Conservation (phyloP, 2,329 filamentous ascomycete genomes). For the Cladosporium sp. region DNA sequence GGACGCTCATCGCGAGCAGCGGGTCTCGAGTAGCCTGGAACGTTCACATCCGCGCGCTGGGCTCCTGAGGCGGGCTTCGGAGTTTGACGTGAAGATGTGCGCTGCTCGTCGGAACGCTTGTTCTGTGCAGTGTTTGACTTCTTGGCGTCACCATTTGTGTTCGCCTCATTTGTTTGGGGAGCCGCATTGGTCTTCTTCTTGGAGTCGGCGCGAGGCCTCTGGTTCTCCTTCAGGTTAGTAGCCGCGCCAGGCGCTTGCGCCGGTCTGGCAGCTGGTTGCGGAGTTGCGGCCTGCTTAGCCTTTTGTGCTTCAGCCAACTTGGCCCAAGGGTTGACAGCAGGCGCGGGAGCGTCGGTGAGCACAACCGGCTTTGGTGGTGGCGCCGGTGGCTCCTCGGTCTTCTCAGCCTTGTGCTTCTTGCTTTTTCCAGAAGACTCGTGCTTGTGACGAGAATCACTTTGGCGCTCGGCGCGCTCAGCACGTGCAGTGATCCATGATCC, state of each 20-base stretch:
- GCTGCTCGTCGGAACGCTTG: slow-evolving; percentile 13
- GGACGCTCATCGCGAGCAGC: slow-evolving; percentile 26
- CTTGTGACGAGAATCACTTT: slow-evolving; percentile 25
- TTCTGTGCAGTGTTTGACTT: slow-evolving; percentile 21
- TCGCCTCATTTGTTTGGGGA: slow-evolving; percentile 19
- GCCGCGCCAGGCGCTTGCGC: slow-evolving; percentile 22
- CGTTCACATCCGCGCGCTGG: slow-evolving; percentile 15
- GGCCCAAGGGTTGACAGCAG: slow-evolving; percentile 84
- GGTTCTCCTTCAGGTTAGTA: slow-evolving; percentile 30
- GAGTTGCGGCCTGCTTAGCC: slow-evolving; percentile 48
- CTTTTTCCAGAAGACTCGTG: slow-evolving; percentile 21
- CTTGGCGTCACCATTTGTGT: slow-evolving; percentile 20
- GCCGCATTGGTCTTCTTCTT: slow-evolving; percentile 29
- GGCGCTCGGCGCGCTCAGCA: slow-evolving; percentile 35
- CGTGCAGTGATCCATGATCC: slow-evolving; percentile 58
- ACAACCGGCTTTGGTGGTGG: slow-evolving; percentile 53
- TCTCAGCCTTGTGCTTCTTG: slow-evolving; percentile 28
- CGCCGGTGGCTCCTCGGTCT: slow-evolving; percentile 27
- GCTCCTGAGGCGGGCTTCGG: neutral
- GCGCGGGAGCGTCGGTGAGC: slow-evolving; percentile 78
- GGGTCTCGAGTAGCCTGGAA: slow-evolving; percentile 17
- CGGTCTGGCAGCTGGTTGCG: slow-evolving; percentile 14
- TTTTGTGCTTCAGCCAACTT: slow-evolving; percentile 69
- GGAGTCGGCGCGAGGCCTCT: slow-evolving; percentile 28
- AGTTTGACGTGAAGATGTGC: slow-evolving; percentile 1